A percentile compares a stretch with the other conserved stretches of the same genome.
These are phyloP conservation scores for Fusarium brachygibbosum DNA, from an alignment of 2,329 filamentous ascomycete species.

Conservation along the genomic window DNA sequence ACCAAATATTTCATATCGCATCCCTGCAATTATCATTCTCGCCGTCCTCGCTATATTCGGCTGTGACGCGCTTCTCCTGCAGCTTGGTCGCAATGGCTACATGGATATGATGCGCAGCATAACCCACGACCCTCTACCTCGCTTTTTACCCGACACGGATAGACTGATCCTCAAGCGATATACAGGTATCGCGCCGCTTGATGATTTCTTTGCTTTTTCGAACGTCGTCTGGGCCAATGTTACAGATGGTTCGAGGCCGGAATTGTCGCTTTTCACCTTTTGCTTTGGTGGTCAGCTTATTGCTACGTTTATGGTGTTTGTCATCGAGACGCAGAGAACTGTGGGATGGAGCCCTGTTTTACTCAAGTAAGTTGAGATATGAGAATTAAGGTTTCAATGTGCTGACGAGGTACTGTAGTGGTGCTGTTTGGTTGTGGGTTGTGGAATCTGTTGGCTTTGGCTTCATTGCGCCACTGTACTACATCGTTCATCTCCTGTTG, in stretches of 20 bases:
- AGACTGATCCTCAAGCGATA: slow-evolving; percentile 38
- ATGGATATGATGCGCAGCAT: slow-evolving; percentile 19
- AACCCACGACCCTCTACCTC: slow-evolving; percentile 32
- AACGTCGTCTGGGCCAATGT: slow-evolving; percentile 46
- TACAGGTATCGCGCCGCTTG: slow-evolving; percentile 33
- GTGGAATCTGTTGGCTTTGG: slow-evolving; percentile 46
- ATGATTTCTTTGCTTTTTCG: slow-evolving; percentile 32
- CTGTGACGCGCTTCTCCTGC: slow-evolving; percentile 41
- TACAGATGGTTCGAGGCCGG: slow-evolving; percentile 42
- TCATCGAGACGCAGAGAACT: slow-evolving; percentile 41
- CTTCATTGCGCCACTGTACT: slow-evolving; percentile 42
- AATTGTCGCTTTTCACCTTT: slow-evolving; percentile 40
- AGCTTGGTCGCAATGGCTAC: slow-evolving; percentile 46
- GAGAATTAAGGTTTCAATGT: too few species aligned
- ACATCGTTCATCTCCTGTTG: slow-evolving; percentile 38
- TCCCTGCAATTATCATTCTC: slow-evolving; percentile 34
- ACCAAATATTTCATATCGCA: slow-evolving; percentile 18
- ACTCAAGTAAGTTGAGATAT: slow-evolving; percentile 34
- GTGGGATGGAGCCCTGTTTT: slow-evolving; percentile 25
- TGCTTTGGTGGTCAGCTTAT: slow-evolving; percentile 45
- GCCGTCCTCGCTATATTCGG: slow-evolving; percentile 36
- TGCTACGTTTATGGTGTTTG: slow-evolving; percentile 36
- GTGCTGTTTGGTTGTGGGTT: slow-evolving; percentile 42
- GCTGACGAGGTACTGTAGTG: slow-evolving; percentile 22
- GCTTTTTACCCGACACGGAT: slow-evolving; percentile 42